Conservation (phyloP, 768 basidiomycete genomes). For the Lactifluus hygrophoroides region DNA sequence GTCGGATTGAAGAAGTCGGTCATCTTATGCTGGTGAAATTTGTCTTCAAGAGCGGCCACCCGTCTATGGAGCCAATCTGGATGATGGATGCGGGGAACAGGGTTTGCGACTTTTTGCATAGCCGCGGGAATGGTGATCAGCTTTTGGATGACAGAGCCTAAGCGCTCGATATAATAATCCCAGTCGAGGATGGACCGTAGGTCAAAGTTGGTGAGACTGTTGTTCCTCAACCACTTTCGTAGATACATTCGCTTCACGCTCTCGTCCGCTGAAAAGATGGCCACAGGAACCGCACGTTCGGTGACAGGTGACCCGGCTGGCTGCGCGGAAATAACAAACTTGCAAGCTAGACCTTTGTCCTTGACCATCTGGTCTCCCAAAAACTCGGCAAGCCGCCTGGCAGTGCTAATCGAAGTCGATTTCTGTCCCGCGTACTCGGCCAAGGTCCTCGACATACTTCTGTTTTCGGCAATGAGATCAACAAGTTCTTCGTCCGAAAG, state of each 20-base stretch:
- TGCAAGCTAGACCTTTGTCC: conserved; percentile 97
- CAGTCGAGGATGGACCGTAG: conserved; percentile 93
- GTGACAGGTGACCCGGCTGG: conserved; percentile 93
- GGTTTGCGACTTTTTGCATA: conserved; percentile 94
- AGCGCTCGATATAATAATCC: conserved; percentile 95
- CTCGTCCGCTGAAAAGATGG: conserved; percentile 96
- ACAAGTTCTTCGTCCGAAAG: conserved; percentile 88
- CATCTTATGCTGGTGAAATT: conserved; percentile 96
- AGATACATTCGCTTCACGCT: conserved; percentile 83
- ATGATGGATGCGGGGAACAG: conserved; percentile 90
- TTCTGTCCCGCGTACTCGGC: conserved; percentile 96
- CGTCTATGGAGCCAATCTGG: conserved; percentile 96
- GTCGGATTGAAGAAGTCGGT: conserved; percentile 80
- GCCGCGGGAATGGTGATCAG: conserved; percentile 98
- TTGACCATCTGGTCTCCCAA: conserved; percentile 98
- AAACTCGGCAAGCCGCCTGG: conserved; percentile 91
- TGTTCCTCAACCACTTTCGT: conserved; percentile 96
- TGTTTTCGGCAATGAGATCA: conserved; percentile 96
- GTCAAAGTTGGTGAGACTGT: conserved; percentile 77
- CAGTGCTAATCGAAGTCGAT: conserved; percentile 97
- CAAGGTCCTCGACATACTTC: conserved; percentile 95
- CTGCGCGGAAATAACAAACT: conserved; percentile 95
- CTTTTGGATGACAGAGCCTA: conserved; percentile 98
- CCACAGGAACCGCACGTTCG: conserved; percentile 92
- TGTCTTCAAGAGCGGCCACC: conserved; percentile 84